These are phyloP conservation scores for Mucuna pruriens DNA, from an alignment of 306 rosid genomes.

Conservation along the genomic window DNA sequence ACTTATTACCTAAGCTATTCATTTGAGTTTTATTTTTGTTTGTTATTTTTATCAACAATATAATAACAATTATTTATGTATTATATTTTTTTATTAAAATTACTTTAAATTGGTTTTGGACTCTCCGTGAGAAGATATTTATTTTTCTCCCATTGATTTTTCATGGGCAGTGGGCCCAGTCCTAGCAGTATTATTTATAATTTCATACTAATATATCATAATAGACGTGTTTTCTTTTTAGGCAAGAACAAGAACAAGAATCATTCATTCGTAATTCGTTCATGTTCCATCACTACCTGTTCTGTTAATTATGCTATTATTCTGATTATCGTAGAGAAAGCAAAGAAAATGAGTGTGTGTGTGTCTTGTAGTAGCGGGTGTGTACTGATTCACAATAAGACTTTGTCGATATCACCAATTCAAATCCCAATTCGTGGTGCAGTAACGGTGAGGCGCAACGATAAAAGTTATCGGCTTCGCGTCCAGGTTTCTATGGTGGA, in stretches of 20 bases:
- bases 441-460: constrained; percentile 10
- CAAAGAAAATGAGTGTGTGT: constrained; percentile 49
- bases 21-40: no score
- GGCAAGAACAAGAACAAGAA: background rate
- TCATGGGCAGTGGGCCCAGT: background rate
- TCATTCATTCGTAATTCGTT: background rate
- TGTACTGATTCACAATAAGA: constrained; percentile 36
- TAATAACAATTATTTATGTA: no score
- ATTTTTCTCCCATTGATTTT: no score
- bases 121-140: background rate
- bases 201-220: no score
- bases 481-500: constrained; percentile 79
- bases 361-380: constrained; percentile 39
- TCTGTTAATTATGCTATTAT: no score
- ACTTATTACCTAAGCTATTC: no score
- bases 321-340: background rate
- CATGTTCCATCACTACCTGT: background rate
- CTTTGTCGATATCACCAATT: constrained; percentile 29
- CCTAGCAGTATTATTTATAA: background rate
- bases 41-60: no score
- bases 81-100: background rate
- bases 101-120: background rate
- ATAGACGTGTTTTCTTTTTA: no score
- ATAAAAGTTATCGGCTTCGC: constrained; percentile 50
- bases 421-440: background rate